phyloP scores from a whole-genome alignment of 768 basidiomycete species.

The Naganishia randhawae region DNA sequence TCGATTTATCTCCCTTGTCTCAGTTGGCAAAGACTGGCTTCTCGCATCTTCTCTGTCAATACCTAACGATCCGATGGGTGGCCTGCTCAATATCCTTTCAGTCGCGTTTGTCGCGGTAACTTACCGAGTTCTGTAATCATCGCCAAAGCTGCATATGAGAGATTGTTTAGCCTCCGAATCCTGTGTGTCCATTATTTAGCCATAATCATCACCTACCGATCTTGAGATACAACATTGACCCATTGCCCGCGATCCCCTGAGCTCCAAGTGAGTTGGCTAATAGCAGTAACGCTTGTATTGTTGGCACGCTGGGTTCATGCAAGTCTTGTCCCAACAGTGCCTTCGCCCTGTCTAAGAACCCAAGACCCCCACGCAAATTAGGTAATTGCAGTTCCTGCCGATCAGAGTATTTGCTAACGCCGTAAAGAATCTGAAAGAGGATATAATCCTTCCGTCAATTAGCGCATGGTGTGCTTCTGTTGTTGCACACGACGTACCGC shows the following conservation, averaged over 20 bases:
- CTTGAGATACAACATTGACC: conserved; percentile 21
- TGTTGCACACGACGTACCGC: conserved; percentile 17
- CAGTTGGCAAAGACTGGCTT: conserved; percentile 17
- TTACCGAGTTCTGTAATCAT: conserved; percentile 38
- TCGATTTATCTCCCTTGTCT: conserved; percentile 33
- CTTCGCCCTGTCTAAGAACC: conserved; percentile 33
- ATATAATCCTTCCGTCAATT: background rate
- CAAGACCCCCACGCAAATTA: conserved; percentile 22
- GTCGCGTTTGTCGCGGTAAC: background rate
- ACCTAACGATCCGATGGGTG: conserved; percentile 15
- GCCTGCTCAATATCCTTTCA: conserved; percentile 7
- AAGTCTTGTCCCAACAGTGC: conserved; percentile 32
- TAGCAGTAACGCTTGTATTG: conserved; percentile 36
- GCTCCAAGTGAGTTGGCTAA: conserved; percentile 34
- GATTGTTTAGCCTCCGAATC: too few relatives aligned
- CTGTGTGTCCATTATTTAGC: conserved; percentile 11
- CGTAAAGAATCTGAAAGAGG: conserved; percentile 27
- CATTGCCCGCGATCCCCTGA: conserved; percentile 28
- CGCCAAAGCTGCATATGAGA: conserved; percentile 14
- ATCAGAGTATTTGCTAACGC: conserved; percentile 34
- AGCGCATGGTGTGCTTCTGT: background rate
- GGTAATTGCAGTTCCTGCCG: conserved; percentile 27
- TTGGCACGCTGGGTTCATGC: conserved; percentile 33
- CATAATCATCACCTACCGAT: conserved; percentile 28
- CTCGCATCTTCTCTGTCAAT: conserved; percentile 1